Conservation (phyloP, 2,329 filamentous ascomycete species). For the Fusarium staphyleae region DNA sequence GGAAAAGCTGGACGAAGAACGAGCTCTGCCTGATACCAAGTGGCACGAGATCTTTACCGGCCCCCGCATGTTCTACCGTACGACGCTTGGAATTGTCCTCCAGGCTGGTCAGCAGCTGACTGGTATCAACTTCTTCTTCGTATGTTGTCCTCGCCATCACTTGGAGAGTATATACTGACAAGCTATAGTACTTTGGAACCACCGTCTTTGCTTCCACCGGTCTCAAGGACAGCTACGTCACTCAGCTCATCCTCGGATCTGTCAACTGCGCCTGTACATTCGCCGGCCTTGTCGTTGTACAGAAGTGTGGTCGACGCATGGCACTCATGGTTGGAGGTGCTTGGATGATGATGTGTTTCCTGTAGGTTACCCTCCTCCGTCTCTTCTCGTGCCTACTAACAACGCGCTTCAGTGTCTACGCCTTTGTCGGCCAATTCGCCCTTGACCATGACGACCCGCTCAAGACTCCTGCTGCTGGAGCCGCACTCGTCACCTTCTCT, state of each 20-base stretch:
- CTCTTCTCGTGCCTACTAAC: not conserved
- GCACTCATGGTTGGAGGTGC: slow-evolving; percentile 68
- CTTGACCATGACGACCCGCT: slow-evolving; percentile 52
- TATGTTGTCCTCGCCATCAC: not conserved
- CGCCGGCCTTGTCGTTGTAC: slow-evolving; percentile 69
- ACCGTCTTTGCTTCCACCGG: slow-evolving; percentile 72
- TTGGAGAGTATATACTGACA: not conserved
- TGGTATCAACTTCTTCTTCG: slow-evolving; percentile 66
- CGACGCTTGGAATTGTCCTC: slow-evolving; percentile 66
- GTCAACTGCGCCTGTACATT: slow-evolving; percentile 75
- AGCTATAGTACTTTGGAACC: slow-evolving; percentile 62
- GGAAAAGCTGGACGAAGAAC: slow-evolving; percentile 56
- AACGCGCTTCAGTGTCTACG: slow-evolving; percentile 48
- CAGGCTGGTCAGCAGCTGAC: slow-evolving; percentile 74
- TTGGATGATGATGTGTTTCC: slow-evolving; percentile 64
- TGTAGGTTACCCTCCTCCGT: slow-evolving; percentile 43
- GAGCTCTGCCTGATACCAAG: slow-evolving; percentile 54
- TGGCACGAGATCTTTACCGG: slow-evolving; percentile 71
- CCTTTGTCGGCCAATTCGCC: slow-evolving; percentile 57
- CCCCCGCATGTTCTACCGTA: slow-evolving; percentile 70
- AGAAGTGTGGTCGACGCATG: slow-evolving; percentile 69
- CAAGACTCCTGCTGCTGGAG: slow-evolving; percentile 58
- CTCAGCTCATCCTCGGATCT: slow-evolving; percentile 70
- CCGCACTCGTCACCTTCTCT: slow-evolving; percentile 71
- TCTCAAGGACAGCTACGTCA: slow-evolving; percentile 69